Evolutionary conservation across 2,329 filamentous ascomycete genomes (phyloP).

Genomic region (Paraphoma sp.): DNA sequence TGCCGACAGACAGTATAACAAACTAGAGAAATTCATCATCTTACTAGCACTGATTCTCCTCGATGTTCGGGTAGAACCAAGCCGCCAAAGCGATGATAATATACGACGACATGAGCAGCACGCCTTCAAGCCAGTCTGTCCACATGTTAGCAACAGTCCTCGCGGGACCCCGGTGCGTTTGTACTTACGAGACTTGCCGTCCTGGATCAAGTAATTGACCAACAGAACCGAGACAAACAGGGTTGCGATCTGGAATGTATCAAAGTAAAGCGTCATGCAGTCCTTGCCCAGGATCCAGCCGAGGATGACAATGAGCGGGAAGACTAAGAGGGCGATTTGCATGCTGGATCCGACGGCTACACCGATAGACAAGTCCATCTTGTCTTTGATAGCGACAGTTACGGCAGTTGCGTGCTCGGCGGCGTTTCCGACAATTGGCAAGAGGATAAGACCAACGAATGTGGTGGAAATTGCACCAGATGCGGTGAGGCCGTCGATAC

Average conservation of each 20-base stretch:
- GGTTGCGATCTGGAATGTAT: conserved; percentile 81
- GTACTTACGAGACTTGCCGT: conserved; percentile 59
- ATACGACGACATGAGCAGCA: conserved; percentile 66
- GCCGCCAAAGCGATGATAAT: conserved; percentile 67
- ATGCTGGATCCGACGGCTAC: conserved; percentile 71
- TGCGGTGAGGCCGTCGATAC: conserved; percentile 62
- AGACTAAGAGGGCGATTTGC: conserved; percentile 69
- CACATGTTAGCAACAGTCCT: conserved; percentile 20
- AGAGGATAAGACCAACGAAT: conserved; percentile 68
- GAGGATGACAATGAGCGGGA: conserved; percentile 66
- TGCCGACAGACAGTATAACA: not conserved
- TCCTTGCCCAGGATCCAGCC: conserved; percentile 67
- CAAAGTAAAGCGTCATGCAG: conserved; percentile 79
- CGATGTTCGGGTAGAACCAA: conserved; percentile 56
- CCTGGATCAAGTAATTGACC: conserved; percentile 69
- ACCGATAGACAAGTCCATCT: conserved; percentile 72
- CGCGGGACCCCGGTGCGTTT: too few species aligned
- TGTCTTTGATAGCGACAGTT: conserved; percentile 68
- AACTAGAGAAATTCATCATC: not conserved
- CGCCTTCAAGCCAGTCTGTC: conserved; percentile 64
- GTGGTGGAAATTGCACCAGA: conserved; percentile 60
- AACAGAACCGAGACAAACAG: conserved; percentile 64
- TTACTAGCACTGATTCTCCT: conserved; percentile 23
- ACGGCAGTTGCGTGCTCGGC: conserved; percentile 71
- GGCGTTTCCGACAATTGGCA: conserved; percentile 71